phyloP scores from a whole-genome alignment of 2,329 filamentous ascomycete species.

The Colletotrichum liaoningense region DNA sequence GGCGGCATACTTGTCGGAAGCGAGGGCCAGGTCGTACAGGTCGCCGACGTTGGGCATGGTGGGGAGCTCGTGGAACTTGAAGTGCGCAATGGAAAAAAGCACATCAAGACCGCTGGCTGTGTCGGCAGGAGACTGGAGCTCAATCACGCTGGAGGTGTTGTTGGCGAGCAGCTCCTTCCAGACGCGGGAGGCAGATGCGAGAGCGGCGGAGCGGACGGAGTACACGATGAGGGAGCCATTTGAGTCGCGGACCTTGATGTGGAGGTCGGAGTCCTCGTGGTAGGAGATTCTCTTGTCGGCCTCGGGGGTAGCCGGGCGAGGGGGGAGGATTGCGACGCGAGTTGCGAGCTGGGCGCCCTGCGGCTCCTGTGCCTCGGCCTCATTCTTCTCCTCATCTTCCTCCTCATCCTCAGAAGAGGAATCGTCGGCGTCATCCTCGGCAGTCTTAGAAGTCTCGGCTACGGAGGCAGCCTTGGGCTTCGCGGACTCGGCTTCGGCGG shows the following conservation, averaged over 20 bases:
- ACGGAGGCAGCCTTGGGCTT: constrained; percentile 12
- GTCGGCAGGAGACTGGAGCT: constrained; percentile 28
- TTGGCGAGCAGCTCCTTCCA: constrained; percentile 23
- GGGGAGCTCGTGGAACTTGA: constrained; percentile 34
- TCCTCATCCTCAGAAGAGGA: constrained; percentile 25
- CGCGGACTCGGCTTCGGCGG: constrained; percentile 4
- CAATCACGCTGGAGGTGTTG: constrained; percentile 20
- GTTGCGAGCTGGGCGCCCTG: constrained; percentile 31
- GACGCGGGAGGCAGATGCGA: constrained; percentile 26
- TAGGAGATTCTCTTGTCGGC: constrained; percentile 25
- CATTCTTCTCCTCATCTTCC: constrained; percentile 25
- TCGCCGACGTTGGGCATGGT: constrained; percentile 26
- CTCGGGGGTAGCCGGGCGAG: constrained; percentile 24
- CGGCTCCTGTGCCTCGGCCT: constrained; percentile 5
- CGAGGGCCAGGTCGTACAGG: constrained; percentile 31
- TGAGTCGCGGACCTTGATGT: constrained; percentile 26
- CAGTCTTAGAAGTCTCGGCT: constrained; percentile 19
- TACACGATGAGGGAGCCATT: constrained; percentile 17
- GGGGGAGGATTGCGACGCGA: constrained; percentile 23
- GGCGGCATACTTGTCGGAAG: constrained; percentile 31
- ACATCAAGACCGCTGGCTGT: constrained; percentile 22
- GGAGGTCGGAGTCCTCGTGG: constrained; percentile 29
- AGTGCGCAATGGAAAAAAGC: constrained; percentile 32
- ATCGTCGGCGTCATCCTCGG: constrained; percentile 10
- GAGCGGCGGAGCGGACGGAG: constrained; percentile 23